Evolutionary conservation across 306 rosid genomes (phyloP), one percentile per base, ranked within the genome.

Genomic region (Trifolium repens): DNA sequence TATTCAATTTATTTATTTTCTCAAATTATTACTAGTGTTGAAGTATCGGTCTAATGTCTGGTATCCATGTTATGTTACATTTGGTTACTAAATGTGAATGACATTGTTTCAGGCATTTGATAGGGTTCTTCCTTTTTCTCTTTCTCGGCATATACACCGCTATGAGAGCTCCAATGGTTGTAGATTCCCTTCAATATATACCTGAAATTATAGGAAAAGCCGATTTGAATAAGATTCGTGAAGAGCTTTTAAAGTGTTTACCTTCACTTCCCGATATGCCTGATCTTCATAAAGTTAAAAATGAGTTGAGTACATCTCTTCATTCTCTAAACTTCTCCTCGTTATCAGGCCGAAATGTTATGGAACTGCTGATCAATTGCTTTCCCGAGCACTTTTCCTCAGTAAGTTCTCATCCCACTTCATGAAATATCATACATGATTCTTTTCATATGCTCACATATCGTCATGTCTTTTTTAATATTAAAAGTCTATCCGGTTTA

Each of bases 121-220:
- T 85, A 8, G 93, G 89, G 11, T 89, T 89, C 87, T 83, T 89
- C 81, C 84, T 87, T 74, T 89, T 89, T 86, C 85, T 89, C 17
- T 84, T 80, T 75, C 84, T 88, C 69, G 82, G 90, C 53, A 53
- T 86, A 67, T 86, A 80, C 84, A 88, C 92, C 27, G 87, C 86
- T 49, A 15, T 66, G 78, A 82, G 26, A 60, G 74, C 88, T 39
- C 87, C 92, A 50, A 69, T 42, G 67, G 67, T 88, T 32, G 67
- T 75, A 73, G 81, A 86, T 44, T 84, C 88, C 73, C 58, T 86
- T 57, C 81, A 83, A 57, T 54, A 73, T 54, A 78, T 86, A 16
- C 66, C 82, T 47, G 81, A 75, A 50, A 58, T 82, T 62, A 42
- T 84, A 9, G 80, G 82, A 73, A 77, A 52, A 61, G 72, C 88